Base-by-base conservation (phyloP, 1,284 basidiomycete genomes). In the Takashimella koratensis region DNA sequence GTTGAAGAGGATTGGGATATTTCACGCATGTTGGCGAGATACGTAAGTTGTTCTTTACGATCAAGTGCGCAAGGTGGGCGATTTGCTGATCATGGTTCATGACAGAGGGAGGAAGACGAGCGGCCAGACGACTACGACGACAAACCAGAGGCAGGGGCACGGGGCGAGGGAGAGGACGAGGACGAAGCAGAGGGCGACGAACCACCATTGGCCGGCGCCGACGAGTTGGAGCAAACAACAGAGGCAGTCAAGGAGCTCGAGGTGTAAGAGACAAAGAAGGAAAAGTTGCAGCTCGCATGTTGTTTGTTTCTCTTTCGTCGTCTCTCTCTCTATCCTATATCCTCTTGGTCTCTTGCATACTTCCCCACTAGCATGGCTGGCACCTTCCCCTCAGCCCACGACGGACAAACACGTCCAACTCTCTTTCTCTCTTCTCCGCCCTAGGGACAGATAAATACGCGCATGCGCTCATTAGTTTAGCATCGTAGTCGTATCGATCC, bases 11-110 rank as follows among this genome's bases (percentile, higher is more conserved):
- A 75, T 53, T 77, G 74, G 74, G 75, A 77, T 65, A 71, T 76
- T 47, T 65, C 66, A 47, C 57, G 73, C 26, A 61, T 73, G 64
- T 60, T 75, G 58, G 71, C 71, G 36, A 63, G 68, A 59, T 75
- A 75, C 56, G 69, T 71, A 56, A 65, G 69, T 66, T 5, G 25
- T 83, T 56, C 75, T 90, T 43, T 87, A 85, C 60, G 83, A 88
- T 59, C 80, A 89, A 43, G 84, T 86, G 58, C 84, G 87, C 49
- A 84, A n/a, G n/a, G n/a, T n/a, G n/a, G n/a, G n/a, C n/a, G n/a
- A n/a, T n/a, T n/a, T n/a, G n/a, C n/a, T n/a, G n/a, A n/a, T 85
- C 84, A 4, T 53, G 42, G 56, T 40, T 20, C 27, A 11, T 45
- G 24, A n/a, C 53, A 65, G 64, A 50, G 60, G 39, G 64, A 64